These are phyloP conservation scores for Toxicodendron radicans DNA, from an alignment of 345 rosid genomes.

Conservation along the genomic window DNA sequence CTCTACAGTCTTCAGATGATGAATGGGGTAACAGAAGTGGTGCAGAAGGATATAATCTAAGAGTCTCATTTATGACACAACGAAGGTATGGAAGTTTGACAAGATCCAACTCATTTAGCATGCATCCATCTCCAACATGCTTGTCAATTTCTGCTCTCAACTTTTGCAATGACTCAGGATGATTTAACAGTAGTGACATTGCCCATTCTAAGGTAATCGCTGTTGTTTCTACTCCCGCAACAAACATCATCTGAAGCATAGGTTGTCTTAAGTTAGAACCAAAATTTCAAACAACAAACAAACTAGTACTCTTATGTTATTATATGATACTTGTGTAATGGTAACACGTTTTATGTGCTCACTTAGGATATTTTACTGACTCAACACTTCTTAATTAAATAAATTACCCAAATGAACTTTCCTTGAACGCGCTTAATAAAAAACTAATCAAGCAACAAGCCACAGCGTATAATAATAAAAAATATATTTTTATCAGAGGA, in stretches of 20 bases:
- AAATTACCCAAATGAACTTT: too few relatives aligned
- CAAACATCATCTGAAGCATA: conserved; percentile 45
- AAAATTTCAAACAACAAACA: too few relatives aligned
- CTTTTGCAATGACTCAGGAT: conserved; percentile 52
- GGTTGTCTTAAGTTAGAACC: too few relatives aligned
- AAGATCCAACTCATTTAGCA: conserved; percentile 53
- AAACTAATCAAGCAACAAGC: too few relatives aligned
- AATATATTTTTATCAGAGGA: too few relatives aligned
- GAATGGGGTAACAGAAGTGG: conserved; percentile 57
- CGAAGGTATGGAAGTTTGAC: conserved; percentile 53
- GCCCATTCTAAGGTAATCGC: conserved; percentile 54
- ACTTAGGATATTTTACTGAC: too few relatives aligned
- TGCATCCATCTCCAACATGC: conserved; percentile 29
- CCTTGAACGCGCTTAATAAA: too few relatives aligned
- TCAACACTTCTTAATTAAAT: too few relatives aligned
- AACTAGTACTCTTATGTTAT: too few relatives aligned
- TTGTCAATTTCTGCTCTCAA: conserved; percentile 43
- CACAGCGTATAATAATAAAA: too few relatives aligned
- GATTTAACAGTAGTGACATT: conserved; percentile 49
- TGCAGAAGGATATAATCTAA: conserved; percentile 54
- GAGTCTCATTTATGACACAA: conserved; percentile 55
- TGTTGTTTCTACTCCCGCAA: conserved; percentile 58
- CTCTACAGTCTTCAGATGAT: conserved; percentile 42
- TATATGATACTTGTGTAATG: too few relatives aligned
- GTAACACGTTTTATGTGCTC: too few relatives aligned